Evolutionary conservation across 2,329 filamentous ascomycete genomes (phyloP).

Genomic region (Trichoderma atrobrunneum): DNA sequence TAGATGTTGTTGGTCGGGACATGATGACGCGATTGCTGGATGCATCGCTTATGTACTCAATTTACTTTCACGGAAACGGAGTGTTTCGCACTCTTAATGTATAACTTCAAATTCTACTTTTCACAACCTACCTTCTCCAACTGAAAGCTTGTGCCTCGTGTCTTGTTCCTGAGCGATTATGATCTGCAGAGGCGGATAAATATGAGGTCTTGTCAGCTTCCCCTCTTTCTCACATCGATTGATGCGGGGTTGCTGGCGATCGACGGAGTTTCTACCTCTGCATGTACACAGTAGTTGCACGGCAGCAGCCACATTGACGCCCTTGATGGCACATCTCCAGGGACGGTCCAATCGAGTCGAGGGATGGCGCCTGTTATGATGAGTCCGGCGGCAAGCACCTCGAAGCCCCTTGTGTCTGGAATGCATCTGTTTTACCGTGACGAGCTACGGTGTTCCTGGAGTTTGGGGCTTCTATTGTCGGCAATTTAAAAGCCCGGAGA

Average conservation of each 20-base stretch:
- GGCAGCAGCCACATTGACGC: slow-evolving; percentile 6
- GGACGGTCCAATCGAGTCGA: background rate
- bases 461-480: background rate
- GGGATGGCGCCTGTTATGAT: background rate
- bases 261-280: background rate
- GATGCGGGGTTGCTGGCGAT: slow-evolving; percentile 1
- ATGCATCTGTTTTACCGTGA: background rate
- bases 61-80: slow-evolving; percentile 5
- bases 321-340: background rate
- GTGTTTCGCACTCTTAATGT: slow-evolving; percentile 14
- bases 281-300: background rate
- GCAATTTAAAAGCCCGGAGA: background rate
- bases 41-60: slow-evolving; percentile 19
- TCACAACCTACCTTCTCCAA: background rate
- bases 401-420: background rate
- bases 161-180: background rate
- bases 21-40: slow-evolving; percentile 20
- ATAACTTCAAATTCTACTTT: background rate
- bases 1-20: slow-evolving; percentile 39
- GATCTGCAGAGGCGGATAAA: background rate
- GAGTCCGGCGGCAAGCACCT: background rate
- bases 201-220: background rate
- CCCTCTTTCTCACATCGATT: background rate
- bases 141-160: background rate
- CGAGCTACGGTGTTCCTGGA: background rate